phyloP scores from a whole-genome alignment of 805 yeast species.

The Pichia californica region DNA sequence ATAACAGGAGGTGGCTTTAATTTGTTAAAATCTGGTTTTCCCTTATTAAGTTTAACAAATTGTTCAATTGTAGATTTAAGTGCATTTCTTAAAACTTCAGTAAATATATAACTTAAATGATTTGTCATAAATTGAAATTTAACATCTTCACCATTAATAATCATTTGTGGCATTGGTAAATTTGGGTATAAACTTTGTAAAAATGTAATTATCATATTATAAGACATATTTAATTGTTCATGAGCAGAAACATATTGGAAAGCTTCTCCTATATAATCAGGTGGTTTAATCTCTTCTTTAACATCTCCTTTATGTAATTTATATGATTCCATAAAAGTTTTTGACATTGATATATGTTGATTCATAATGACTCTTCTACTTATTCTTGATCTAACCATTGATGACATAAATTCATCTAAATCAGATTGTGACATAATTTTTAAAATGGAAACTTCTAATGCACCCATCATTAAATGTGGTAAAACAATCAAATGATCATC shows the following conservation, averaged over 20 bases:
- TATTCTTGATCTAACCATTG: conserved; percentile 77
- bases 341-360: conserved; percentile 78
- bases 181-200: conserved; percentile 50
- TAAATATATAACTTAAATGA: conserved; percentile 79
- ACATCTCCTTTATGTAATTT: conserved; percentile 18
- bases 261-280: conserved; percentile 67
- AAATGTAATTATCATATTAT: conserved; percentile 43
- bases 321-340: conserved; percentile 40
- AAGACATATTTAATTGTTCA: conserved; percentile 55
- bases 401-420: conserved; percentile 68
- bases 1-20: conserved; percentile 59
- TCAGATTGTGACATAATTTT: conserved; percentile 50
- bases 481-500: conserved; percentile 76
- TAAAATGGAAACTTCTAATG: conserved; percentile 68
- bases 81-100: conserved; percentile 83
- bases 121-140: conserved; percentile 78
- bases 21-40: conserved; percentile 11
- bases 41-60: conserved; percentile 26
- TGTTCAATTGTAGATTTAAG: conserved; percentile 69
- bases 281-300: conserved; percentile 31
- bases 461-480: conserved; percentile 91
- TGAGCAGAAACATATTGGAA: conserved; percentile 72
- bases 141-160: conserved; percentile 69
- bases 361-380: conserved; percentile 87
- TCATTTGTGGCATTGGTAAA: conserved; percentile 62